Evolutionary conservation across 2,329 filamentous ascomycete genomes (phyloP).

Genomic region (Aspergillus pseudoterreus): DNA sequence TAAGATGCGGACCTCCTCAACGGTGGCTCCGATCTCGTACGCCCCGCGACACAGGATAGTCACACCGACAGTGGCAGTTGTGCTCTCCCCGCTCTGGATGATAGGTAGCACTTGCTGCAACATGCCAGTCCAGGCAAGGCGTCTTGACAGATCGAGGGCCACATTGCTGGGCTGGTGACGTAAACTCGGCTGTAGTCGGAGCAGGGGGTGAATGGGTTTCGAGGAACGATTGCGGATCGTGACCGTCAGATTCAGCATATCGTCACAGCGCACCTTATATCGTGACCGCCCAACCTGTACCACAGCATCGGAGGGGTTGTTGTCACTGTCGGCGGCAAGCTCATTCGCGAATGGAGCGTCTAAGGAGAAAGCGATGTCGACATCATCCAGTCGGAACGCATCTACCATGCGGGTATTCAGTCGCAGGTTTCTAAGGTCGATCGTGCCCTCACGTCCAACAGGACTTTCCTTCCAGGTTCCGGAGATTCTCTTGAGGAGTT

Average conservation of each 20-base stretch:
- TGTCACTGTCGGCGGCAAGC: constrained; percentile 10
- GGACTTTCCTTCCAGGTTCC: constrained; percentile 69
- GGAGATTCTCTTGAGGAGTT: constrained; percentile 66
- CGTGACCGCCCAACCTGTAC: constrained; percentile 42
- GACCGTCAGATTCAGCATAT: constrained; percentile 68
- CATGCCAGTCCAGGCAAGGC: constrained; percentile 79
- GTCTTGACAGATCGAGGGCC: constrained; percentile 76
- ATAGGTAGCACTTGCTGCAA: constrained; percentile 70
- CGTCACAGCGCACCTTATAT: constrained; percentile 52
- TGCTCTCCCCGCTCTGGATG: constrained; percentile 56
- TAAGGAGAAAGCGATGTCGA: constrained; percentile 58
- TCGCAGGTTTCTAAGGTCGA: constrained; percentile 74
- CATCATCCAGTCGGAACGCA: constrained; percentile 73
- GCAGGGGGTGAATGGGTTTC: constrained; percentile 64
- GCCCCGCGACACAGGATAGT: constrained; percentile 74
- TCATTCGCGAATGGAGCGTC: constrained; percentile 25
- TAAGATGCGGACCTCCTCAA: constrained; percentile 70
- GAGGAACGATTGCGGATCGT: constrained; percentile 70
- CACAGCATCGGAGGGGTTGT: constrained; percentile 13
- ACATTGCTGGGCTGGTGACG: constrained; percentile 67
- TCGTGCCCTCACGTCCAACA: constrained; percentile 57
- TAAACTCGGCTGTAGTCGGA: constrained; percentile 74
- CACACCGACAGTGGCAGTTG: constrained; percentile 63
- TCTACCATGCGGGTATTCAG: constrained; percentile 78
- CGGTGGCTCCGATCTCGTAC: constrained; percentile 74